A percentile compares a stretch with the other conserved stretches of the same genome.
phyloP scores from a whole-genome alignment of 2,329 filamentous ascomycete genomes.

The Dryadomyces quercus-mongolicae region DNA sequence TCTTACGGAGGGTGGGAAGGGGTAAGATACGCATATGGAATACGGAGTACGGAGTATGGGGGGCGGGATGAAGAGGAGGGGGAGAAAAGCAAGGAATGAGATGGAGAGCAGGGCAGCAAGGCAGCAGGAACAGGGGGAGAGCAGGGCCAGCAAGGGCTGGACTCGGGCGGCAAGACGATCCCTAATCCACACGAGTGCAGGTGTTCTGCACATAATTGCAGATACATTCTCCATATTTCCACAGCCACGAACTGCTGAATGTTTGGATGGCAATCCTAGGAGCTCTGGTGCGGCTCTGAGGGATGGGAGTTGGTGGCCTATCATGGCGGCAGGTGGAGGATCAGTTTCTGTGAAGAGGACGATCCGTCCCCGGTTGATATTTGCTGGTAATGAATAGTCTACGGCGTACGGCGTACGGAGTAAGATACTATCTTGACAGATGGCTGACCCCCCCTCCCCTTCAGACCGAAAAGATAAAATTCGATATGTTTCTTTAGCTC shows the following conservation, averaged over 20 bases:
- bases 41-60: neutral
- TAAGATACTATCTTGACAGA: no score
- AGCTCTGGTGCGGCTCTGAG: no score
- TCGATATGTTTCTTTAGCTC: neutral
- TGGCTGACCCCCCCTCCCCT: no score
- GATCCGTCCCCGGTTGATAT: no score
- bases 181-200: constrained; percentile 1
- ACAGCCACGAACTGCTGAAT: neutral
- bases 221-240: neutral
- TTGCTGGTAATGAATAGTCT: no score
- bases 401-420: no score
- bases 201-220: constrained; percentile 1
- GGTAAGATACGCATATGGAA: no score
- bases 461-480: neutral
- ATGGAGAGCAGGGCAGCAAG: neutral
- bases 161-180: neutral
- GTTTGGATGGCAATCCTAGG: neutral
- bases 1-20: neutral
- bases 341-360: no score
- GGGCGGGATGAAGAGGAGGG: neutral
- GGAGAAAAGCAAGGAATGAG: neutral
- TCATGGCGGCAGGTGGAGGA: neutral
- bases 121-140: neutral
- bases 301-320: neutral
- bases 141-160: neutral